A percentile compares a stretch with the other conserved stretches of the same genome.
Evolutionary conservation across 1,139 yeast genomes (phyloP).

Genomic region (Kodamaea plutei): DNA sequence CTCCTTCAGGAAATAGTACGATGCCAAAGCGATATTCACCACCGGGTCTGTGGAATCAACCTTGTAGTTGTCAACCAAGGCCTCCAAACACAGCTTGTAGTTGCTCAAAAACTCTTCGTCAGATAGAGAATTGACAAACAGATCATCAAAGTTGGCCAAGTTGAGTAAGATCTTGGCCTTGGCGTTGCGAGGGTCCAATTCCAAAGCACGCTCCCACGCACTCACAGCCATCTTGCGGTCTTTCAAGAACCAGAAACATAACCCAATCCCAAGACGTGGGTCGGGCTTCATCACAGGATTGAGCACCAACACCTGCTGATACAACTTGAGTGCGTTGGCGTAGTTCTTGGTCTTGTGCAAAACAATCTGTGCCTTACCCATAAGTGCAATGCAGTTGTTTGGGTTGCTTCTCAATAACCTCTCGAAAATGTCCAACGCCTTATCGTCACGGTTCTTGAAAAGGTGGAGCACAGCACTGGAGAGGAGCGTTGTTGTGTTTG

Average conservation of each 20-base stretch:
- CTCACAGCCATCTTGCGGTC: slow-evolving; percentile 71
- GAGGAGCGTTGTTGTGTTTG: slow-evolving; percentile 41
- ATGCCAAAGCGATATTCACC: slow-evolving; percentile 42
- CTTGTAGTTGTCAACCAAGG: slow-evolving; percentile 27
- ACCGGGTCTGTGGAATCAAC: slow-evolving; percentile 30
- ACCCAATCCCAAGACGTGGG: slow-evolving; percentile 91
- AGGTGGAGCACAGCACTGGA: slow-evolving; percentile 55
- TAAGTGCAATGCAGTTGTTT: slow-evolving; percentile 67
- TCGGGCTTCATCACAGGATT: slow-evolving; percentile 83
- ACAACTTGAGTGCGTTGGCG: slow-evolving; percentile 68
- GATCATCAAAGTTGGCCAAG: slow-evolving; percentile 63
- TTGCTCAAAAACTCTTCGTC: slow-evolving; percentile 55
- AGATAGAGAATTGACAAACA: slow-evolving; percentile 53
- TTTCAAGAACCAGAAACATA: slow-evolving; percentile 86
- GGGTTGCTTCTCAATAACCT: slow-evolving; percentile 45
- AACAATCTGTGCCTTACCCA: slow-evolving; percentile 81
- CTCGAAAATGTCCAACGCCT: slow-evolving; percentile 63
- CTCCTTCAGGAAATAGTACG: slow-evolving; percentile 58
- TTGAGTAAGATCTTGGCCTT: slow-evolving; percentile 66
- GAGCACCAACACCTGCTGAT: slow-evolving; percentile 74
- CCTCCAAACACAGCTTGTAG: slow-evolving; percentile 44
- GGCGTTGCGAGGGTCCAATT: slow-evolving; percentile 57
- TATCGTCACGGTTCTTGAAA: slow-evolving; percentile 52
- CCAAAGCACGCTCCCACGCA: slow-evolving; percentile 81
- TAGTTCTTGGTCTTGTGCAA: slow-evolving; percentile 68